These are phyloP conservation scores for Endothia cerciana DNA, from an alignment of 2,329 filamentous ascomycete species.

Conservation along the genomic window DNA sequence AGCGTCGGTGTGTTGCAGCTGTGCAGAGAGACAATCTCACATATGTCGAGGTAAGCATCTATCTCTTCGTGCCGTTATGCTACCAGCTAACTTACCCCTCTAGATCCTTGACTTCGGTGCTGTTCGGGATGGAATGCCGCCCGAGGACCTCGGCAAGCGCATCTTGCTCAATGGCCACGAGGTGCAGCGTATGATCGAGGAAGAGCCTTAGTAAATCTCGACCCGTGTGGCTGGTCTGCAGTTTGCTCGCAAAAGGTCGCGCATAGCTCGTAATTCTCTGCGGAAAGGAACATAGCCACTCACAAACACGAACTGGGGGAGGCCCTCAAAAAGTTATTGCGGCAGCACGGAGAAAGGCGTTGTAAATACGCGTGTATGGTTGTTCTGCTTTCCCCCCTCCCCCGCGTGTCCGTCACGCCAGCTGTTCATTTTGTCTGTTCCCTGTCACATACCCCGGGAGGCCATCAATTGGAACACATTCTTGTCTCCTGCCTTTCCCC, in stretches of 20 bases:
- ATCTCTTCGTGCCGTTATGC: constrained; percentile 1
- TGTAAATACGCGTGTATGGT: constrained; percentile 16
- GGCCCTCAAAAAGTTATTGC: not conserved
- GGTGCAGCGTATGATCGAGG: constrained; percentile 54
- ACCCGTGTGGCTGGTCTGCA: not conserved
- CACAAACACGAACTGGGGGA: constrained; percentile 8
- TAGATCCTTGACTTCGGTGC: constrained; percentile 98
- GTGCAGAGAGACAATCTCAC: constrained; percentile 92
- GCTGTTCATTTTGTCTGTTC: not conserved
- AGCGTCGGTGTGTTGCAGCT: constrained; percentile 90
- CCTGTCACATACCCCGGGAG: not conserved
- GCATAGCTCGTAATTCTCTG: not conserved
- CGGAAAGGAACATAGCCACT: not conserved
- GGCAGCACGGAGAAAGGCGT: not conserved
- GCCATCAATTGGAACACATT: not conserved
- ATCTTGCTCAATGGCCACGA: constrained; percentile 67
- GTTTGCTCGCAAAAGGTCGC: not conserved
- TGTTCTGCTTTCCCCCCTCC: not conserved
- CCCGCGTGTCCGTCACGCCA: not conserved
- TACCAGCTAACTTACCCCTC: constrained; percentile 32
- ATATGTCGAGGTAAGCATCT: constrained; percentile 84
- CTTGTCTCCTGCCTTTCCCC: not conserved
- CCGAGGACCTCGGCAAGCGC: constrained; percentile 76
- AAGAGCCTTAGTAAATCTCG: constrained; percentile 40
- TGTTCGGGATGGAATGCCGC: constrained; percentile 81